phyloP scores from a whole-genome alignment of 2,329 filamentous ascomycete species.

The Pleurostoma richardsiae region DNA sequence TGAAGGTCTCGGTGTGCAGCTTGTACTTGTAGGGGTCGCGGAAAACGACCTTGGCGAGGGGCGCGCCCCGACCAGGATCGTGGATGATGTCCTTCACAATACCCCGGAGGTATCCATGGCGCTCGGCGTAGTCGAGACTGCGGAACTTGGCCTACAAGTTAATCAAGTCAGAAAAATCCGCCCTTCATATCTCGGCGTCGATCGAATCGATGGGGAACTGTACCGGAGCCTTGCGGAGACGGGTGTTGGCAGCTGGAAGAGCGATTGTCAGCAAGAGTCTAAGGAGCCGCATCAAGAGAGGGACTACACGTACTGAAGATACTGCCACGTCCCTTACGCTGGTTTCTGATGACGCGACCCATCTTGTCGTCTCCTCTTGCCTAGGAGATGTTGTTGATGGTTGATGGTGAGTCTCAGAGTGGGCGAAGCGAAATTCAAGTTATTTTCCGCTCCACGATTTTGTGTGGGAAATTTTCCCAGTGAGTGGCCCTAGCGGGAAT shows the following conservation, averaged over 20 bases:
- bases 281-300: too few relatives aligned
- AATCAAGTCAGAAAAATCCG: constrained; percentile 12
- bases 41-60: constrained; percentile 94
- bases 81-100: constrained; percentile 99
- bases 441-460: too few relatives aligned
- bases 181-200: too few relatives aligned
- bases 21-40: constrained; percentile 98
- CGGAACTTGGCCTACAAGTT: constrained; percentile 63
- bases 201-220: constrained; percentile 30
- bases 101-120: constrained; percentile 96
- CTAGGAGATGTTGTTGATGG: too few relatives aligned
- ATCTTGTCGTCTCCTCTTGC: constrained; percentile 28
- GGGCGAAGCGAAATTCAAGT: too few relatives aligned
- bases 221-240: constrained; percentile 89
- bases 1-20: constrained; percentile 98
- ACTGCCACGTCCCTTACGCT: constrained; percentile 56
- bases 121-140: constrained; percentile 92
- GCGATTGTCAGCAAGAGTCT: too few relatives aligned
- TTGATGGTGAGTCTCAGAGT: too few relatives aligned
- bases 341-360: constrained; percentile 62
- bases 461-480: too few relatives aligned
- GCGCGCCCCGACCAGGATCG: constrained; percentile 96
- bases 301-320: constrained; percentile 39
- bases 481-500: too few relatives aligned
- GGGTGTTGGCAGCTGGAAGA: constrained; percentile 60